phyloP scores from a whole-genome alignment of 2,329 filamentous ascomycete species.

The Rhytidhysteron rufulum region DNA sequence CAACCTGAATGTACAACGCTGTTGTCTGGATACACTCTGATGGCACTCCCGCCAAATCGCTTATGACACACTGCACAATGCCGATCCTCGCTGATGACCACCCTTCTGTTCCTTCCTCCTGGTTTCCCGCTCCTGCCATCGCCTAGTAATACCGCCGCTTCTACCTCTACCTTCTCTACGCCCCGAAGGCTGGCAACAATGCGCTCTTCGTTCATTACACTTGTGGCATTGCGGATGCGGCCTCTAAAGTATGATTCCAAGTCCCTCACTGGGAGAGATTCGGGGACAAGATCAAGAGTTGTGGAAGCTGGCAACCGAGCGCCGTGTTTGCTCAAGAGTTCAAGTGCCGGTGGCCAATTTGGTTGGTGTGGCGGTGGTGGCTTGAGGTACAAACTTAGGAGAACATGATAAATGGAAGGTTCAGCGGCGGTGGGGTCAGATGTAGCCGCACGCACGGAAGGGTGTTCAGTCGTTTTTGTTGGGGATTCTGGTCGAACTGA shows the following conservation, averaged over 20 bases:
- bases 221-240: conserved; percentile 82
- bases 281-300: conserved; percentile 81
- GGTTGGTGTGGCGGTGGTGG: conserved; percentile 70
- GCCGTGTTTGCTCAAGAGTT: conserved; percentile 87
- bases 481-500: conserved; percentile 23
- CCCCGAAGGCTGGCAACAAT: conserved; percentile 74
- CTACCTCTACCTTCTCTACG: conserved; percentile 73
- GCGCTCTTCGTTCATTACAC: conserved; percentile 72
- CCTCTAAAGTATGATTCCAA: conserved; percentile 90
- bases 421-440: conserved; percentile 52
- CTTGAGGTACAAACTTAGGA: conserved; percentile 83
- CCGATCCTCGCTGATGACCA: conserved; percentile 80
- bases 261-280: conserved; percentile 70
- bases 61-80: conserved; percentile 94
- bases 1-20: conserved; percentile 50
- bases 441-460: conserved; percentile 27
- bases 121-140: conserved; percentile 59
- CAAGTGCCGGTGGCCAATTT: conserved; percentile 74
- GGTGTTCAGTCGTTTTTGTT: conserved; percentile 39
- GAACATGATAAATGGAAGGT: conserved; percentile 84
- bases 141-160: conserved; percentile 70
- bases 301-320: conserved; percentile 84
- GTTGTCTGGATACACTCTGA: conserved; percentile 77
- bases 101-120: conserved; percentile 60
- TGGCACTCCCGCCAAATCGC: conserved; percentile 83